Evolutionary conservation across 2,329 filamentous ascomycete genomes (phyloP).

Genomic region (Sporothrix pallida): DNA sequence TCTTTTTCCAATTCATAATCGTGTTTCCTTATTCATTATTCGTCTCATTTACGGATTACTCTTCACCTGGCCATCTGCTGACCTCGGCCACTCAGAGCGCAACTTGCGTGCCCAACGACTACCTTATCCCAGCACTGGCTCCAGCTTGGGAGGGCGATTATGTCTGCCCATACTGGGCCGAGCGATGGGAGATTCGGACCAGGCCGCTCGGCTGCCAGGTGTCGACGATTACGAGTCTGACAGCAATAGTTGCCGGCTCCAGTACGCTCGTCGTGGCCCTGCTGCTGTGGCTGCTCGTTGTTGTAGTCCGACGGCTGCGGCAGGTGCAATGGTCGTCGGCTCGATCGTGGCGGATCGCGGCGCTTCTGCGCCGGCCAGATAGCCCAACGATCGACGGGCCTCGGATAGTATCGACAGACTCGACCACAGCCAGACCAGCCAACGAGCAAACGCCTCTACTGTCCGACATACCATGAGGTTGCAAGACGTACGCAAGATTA

Average conservation of each 20-base stretch:
- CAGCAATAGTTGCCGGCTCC: slow-evolving; percentile 45
- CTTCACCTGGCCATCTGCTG: too few relatives aligned
- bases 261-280: slow-evolving; percentile 43
- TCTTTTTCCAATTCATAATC: neutral
- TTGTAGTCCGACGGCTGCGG: slow-evolving; percentile 31
- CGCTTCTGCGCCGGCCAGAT: neutral
- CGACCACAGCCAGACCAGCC: neutral
- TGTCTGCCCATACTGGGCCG: slow-evolving; percentile 59
- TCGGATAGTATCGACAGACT: too few relatives aligned
- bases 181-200: slow-evolving; percentile 52
- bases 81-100: slow-evolving; percentile 49
- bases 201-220: slow-evolving; percentile 50
- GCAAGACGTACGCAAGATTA: neutral
- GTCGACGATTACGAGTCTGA: slow-evolving; percentile 51
- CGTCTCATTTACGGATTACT: neutral
- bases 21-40: neutral
- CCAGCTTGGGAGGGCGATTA: slow-evolving; percentile 55
- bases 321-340: neutral
- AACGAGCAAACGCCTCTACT: slow-evolving; percentile 16
- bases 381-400: neutral
- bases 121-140: slow-evolving; percentile 54
- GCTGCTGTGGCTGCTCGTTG: slow-evolving; percentile 39
- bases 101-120: slow-evolving; percentile 60
- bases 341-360: neutral
- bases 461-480: slow-evolving; percentile 8